These are phyloP conservation scores for Afroboletus lepidellus DNA, from an alignment of 1,284 basidiomycete genomes.

Conservation along the genomic window DNA sequence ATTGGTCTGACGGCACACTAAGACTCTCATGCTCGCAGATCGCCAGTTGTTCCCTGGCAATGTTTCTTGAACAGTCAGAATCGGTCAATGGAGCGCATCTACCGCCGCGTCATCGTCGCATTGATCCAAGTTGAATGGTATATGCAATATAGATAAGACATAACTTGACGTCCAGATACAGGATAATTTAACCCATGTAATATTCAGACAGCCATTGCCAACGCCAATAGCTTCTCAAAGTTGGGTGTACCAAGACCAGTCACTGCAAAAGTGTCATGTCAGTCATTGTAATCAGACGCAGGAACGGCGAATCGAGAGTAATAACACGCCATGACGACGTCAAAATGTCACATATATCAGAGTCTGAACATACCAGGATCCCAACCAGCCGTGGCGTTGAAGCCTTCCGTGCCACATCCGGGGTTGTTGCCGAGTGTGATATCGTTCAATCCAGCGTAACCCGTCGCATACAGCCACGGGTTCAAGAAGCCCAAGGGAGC, in stretches of 20 bases:
- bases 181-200: background rate
- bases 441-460: slow-evolving; percentile 44
- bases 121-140: background rate
- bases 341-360: background rate
- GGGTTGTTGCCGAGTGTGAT: slow-evolving; percentile 53
- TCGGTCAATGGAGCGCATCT: too few species aligned
- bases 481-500: slow-evolving; percentile 59
- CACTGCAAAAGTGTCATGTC: slow-evolving; percentile 25
- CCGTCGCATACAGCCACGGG: slow-evolving; percentile 50
- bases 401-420: slow-evolving; percentile 56
- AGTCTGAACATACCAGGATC: slow-evolving; percentile 36
- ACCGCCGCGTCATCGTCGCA: too few species aligned
- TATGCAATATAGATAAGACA: background rate
- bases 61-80: too few species aligned
- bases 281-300: background rate
- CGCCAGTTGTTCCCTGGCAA: too few species aligned
- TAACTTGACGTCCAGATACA: background rate
- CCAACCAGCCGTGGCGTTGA: slow-evolving; percentile 47
- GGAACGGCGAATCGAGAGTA: background rate
- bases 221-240: slow-evolving; percentile 32
- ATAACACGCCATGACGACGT: background rate
- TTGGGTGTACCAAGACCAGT: slow-evolving; percentile 51
- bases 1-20: too few species aligned
- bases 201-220: slow-evolving; percentile 16
- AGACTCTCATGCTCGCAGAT: too few species aligned